Evolutionary conservation across 1,139 yeast species (phyloP).

Genomic region (Debaryomyces udenii): DNA sequence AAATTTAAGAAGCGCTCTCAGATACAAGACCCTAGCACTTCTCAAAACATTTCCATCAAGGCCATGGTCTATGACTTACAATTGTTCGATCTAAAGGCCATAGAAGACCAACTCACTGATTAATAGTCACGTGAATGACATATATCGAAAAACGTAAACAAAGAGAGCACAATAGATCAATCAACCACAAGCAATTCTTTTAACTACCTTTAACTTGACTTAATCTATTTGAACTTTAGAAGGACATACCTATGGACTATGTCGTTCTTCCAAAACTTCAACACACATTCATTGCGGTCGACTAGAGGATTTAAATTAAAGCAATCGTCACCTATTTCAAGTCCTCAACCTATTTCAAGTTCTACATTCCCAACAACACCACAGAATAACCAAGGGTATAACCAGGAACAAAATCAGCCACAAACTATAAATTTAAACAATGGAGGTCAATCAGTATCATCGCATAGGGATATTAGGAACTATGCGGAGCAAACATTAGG

Average conservation of each 20-base stretch:
- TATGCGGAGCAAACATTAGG: constrained; percentile 96
- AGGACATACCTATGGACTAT: constrained; percentile 19
- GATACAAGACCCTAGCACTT: neutral
- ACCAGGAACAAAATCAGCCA: constrained; percentile 27
- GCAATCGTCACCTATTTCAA: constrained; percentile 44
- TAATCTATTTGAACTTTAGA: neutral
- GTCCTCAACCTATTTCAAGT: constrained; percentile 41
- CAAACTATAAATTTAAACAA: constrained; percentile 29
- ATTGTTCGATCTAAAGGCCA: neutral
- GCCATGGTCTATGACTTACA: constrained; percentile 9
- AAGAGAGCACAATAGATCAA: constrained; percentile 7
- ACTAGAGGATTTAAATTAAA: constrained; percentile 57
- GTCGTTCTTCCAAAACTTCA: constrained; percentile 62
- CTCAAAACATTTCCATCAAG: neutral
- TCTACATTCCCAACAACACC: constrained; percentile 39
- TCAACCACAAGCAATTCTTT: constrained; percentile 6
- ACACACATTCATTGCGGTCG: constrained; percentile 56
- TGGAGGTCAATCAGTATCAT: constrained; percentile 47
- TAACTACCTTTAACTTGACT: neutral
- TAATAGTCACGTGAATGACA: constrained; percentile 3
- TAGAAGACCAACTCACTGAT: constrained; percentile 2
- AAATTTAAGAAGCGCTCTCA: neutral
- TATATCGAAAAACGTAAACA: constrained; percentile 9
- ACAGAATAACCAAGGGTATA: constrained; percentile 20
- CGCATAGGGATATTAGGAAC: constrained; percentile 72